Conservation (phyloP, 2,329 filamentous ascomycete genomes). For the Penicillium sp. region DNA sequence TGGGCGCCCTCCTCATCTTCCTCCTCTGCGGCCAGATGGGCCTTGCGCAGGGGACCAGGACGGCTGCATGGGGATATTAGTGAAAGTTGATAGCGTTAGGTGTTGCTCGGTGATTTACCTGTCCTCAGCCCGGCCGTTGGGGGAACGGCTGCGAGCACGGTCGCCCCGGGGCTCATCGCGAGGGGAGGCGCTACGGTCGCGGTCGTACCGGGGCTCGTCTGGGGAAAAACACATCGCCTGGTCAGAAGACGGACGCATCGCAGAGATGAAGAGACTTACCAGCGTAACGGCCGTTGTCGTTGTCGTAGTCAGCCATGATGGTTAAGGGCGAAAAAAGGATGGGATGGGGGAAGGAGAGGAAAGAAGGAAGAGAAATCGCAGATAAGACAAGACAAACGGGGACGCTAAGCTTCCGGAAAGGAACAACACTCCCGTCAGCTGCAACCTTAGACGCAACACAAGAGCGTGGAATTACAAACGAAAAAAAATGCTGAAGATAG, state of each 20-base stretch:
- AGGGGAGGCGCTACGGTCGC: conserved; percentile 68
- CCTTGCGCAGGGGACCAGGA: conserved; percentile 13
- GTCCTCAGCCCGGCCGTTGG: conserved; percentile 58
- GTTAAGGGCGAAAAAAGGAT: conserved; percentile 22
- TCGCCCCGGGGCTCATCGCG: conserved; percentile 57
- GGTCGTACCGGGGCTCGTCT: conserved; percentile 66
- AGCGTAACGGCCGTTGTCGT: conserved; percentile 66
- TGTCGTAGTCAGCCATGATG: conserved; percentile 63
- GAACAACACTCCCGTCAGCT: conserved; percentile 23
- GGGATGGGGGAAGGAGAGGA: conserved; percentile 21
- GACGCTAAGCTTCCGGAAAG: conserved; percentile 22
- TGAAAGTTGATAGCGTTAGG: not conserved
- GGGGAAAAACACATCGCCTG: conserved; percentile 6
- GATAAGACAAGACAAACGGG: conserved; percentile 11
- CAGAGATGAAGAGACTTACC: conserved; percentile 51
- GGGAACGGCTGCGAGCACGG: conserved; percentile 66
- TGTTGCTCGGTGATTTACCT: conserved; percentile 44
- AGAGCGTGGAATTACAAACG: not conserved
- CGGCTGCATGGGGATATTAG: not conserved
- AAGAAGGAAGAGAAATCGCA: conserved; percentile 27
- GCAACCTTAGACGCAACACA: not conserved
- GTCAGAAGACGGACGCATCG: not conserved
- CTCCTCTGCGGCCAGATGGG: conserved; percentile 28
- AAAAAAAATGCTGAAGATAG: conserved; percentile 2
- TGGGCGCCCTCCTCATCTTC: conserved; percentile 73